Evolutionary conservation across 2,329 filamentous ascomycete species (phyloP), one percentile per base, ranked within the genome.

Genomic region (Didymella pomorum): DNA sequence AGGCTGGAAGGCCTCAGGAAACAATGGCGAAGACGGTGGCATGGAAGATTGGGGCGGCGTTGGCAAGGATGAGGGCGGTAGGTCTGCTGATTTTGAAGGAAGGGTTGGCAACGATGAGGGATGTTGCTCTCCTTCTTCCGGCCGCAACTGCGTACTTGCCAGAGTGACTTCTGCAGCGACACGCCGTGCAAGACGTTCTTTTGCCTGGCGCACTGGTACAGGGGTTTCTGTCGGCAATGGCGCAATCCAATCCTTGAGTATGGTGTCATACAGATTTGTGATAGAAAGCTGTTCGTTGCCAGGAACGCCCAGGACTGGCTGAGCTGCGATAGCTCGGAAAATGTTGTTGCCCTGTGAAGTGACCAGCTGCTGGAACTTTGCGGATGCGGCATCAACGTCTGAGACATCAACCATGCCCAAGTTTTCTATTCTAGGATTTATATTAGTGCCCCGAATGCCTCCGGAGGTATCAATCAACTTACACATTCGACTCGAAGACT

Each of bases 141-240:
- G 46, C 3, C 57, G 60, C 25, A 72, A 26, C n/a, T 66, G 64
- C 16, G 39, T 58, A 45, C 73, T 76, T 31, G 78, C 73, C 5
- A 82, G 62, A 2, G 73, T 61, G 2, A 80, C 45, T 42, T 80
- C 74, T 5, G 74, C 70, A 14, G 79, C 76, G 16, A 78, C 51
- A 3, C 66, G 69, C 31, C 74, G 68, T n/a, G 71, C 71, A 16
- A 75, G 61, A 18, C 66, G 63, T 61, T 77, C 75, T 41, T 72
- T 71, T 5, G 39, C 60, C 56, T 72, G 67, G 7, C 75, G 71
- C 31, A 72, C 54, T 28, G 62, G 62, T 21, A 61, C 52, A 4
- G 75, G 61, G 1, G 72, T 63, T 5, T 66, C 51, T 8, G 43
- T 11, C 6, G 74, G 70, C 29, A 78, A 51, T 10, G 71, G 62